Conservation (phyloP, 1,284 basidiomycete species). For the Testicularia cyperi region DNA sequence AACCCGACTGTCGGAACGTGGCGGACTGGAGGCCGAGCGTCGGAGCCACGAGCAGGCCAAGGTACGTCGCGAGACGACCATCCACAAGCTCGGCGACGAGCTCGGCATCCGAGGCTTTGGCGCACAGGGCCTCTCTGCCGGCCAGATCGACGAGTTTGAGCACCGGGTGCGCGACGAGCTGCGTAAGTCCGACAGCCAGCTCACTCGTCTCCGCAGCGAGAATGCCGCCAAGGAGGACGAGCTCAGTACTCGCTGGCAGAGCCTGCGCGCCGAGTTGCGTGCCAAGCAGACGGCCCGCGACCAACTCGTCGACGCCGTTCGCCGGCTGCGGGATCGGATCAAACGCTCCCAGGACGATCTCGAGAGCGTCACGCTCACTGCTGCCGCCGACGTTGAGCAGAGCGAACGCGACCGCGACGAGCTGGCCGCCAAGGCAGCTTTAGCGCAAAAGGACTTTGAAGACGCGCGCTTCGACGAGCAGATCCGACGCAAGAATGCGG, state of each 20-base stretch:
- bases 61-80: slow-evolving; percentile 71
- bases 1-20: slow-evolving; percentile 47
- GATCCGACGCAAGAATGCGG: slow-evolving; percentile 67
- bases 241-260: slow-evolving; percentile 35
- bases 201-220: slow-evolving; percentile 9
- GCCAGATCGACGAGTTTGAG: slow-evolving; percentile 72
- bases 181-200: slow-evolving; percentile 33
- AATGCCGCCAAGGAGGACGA: slow-evolving; percentile 29
- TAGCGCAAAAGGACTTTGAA: slow-evolving; percentile 34
- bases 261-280: slow-evolving; percentile 31
- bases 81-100: slow-evolving; percentile 71
- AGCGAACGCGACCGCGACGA: slow-evolving; percentile 33
- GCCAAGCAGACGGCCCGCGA: slow-evolving; percentile 42
- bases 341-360: slow-evolving; percentile 47
- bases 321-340: slow-evolving; percentile 33
- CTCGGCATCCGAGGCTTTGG: slow-evolving; percentile 76
- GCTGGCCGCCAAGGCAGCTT: slow-evolving; percentile 14
- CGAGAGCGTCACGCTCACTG: slow-evolving; percentile 22
- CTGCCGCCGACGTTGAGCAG: slow-evolving; percentile 27
- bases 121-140: slow-evolving; percentile 68
- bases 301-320: slow-evolving; percentile 26
- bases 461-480: slow-evolving; percentile 69
- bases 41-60: slow-evolving; percentile 69
- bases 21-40: slow-evolving; percentile 55
- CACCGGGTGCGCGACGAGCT: slow-evolving; percentile 33